Base-by-base conservation (phyloP, 768 basidiomycete species). In the Pulveroboletus sp. region DNA sequence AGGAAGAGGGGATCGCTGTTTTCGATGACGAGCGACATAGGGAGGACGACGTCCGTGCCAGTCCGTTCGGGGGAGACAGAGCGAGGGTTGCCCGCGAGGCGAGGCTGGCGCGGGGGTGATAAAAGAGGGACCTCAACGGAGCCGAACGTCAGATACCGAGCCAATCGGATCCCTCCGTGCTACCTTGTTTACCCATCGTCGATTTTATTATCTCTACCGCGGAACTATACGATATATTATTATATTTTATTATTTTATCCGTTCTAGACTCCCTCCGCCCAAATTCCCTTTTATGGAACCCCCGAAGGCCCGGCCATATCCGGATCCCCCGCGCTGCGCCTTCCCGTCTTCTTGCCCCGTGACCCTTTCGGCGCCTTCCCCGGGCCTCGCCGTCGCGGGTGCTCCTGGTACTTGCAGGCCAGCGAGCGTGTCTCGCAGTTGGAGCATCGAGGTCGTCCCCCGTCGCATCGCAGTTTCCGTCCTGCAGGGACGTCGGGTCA, bases 401-500 rank as follows among this genome's bases (percentile, higher is more conserved):
- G 65, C 18, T 71, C 68, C 43, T 76, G 77, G 65, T 86, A 87
- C 49, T 63, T 66, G 61, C 86, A 87, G 28, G 65, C 57, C 49
- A 73, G 67, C 43, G 70, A 70, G 35, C 85, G 81, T 30, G 73
- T 73, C 17, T 57, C 64, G 67, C 88, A 90, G 61, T 85, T 82
- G 7, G 70, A 73, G 56, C 87, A 90, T 6, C 70, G 65, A 28
- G 87, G 88, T 55, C 71, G 75, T 2, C 67, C 73, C 3, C 86
- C 86, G 60, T 86, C 82, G 69, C 88, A 90, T 24, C 80, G 76
- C 49, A 90, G 77, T 66, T 90, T 90, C 47, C 87, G 80, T 39
- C 77, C 87, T 90, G 57, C 39, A 37, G 37, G 46, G 17, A 6
- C 17, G 37, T 40, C 12, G 18, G 28, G 47, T 51, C 44, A 50